Conservation (phyloP, 2,329 filamentous ascomycete species). For the Onygenales sp. region DNA sequence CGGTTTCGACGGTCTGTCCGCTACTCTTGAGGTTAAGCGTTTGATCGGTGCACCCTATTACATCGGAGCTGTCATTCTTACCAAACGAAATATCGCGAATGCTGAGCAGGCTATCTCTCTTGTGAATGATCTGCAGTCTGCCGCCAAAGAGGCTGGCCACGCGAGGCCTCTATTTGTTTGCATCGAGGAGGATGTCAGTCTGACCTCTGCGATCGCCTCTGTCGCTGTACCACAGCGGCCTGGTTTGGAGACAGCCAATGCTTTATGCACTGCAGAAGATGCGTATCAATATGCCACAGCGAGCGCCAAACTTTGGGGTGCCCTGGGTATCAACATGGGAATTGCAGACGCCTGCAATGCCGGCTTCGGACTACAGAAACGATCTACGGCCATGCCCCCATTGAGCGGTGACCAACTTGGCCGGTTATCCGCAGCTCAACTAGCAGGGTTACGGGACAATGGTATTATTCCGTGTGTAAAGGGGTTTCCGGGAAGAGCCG, state of each 20-base stretch:
- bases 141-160: constrained; percentile 31
- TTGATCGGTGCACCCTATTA: constrained; percentile 31
- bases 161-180: constrained; percentile 33
- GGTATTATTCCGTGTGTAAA: constrained; percentile 35
- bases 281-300: constrained; percentile 26
- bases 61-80: constrained; percentile 34
- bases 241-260: constrained; percentile 36
- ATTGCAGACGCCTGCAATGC: constrained; percentile 37
- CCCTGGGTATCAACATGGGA: constrained; percentile 38
- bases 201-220: constrained; percentile 33
- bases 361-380: constrained; percentile 36
- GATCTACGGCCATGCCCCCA: constrained; percentile 35
- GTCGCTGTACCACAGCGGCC: constrained; percentile 33
- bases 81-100: constrained; percentile 32
- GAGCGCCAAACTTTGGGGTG: constrained; percentile 30
- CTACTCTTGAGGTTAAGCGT: constrained; percentile 32
- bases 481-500: constrained; percentile 38
- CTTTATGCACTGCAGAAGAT: constrained; percentile 27
- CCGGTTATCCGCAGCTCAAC: constrained; percentile 30
- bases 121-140: constrained; percentile 24
- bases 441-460: constrained; percentile 29
- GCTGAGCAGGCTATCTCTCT: constrained; percentile 24
- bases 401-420: constrained; percentile 35
- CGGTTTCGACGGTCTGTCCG: constrained; percentile 32
- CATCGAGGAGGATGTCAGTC: constrained; percentile 38